Evolutionary conservation across 192 early-diverging fungal species (phyloP), one percentile per base, ranked within the genome.

Genomic region (Obelidium mucronatum): DNA sequence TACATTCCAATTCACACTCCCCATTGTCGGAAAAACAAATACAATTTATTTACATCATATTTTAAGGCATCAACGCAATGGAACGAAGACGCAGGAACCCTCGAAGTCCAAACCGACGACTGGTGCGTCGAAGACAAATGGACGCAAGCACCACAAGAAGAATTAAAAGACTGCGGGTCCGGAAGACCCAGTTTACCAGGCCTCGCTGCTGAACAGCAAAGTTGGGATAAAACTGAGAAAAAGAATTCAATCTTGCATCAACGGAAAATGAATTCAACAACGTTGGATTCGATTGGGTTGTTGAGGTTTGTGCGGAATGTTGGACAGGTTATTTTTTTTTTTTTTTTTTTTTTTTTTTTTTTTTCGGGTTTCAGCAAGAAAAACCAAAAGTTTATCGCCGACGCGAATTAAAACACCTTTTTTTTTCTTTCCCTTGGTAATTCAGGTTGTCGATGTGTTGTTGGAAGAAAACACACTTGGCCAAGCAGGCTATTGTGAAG

Each of bases 91-190:
- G 19, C 17, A 5, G 34, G n/a, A 19, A 74, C 72, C 2, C 6
- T 63, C 8, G 87, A 86, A 24, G 35, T 37, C 2, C 87, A 86
- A 75, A 83, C 84, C 17, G 87, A 88, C 30, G 78, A 80, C 48
- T 83, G 80, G 79, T 37, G n/a, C 34, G 67, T 83, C 1, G 79
- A 78, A 42, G 78, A 79, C 59, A 73, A 76, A 61, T 88, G 87
- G 84, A 78, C 73, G 37, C 83, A 88, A 59, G 80, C 81, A 26
- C 82, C 84, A 13, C 79, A 78, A 17, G 80, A 83, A 22, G 40
- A 66, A 17, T 59, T 84, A 30, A 62, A 65, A 15, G 86, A 85
- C 35, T 60, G 30, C 0, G 84, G 64, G 3, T 35, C 37, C n/a
- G 76, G 80, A 8, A 67, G 75, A 40, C 58, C 75, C 3, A 19